A percentile compares a stretch with the other conserved stretches of the same genome.
Evolutionary conservation across 2,329 filamentous ascomycete genomes (phyloP).

Genomic region (Sporothrix sp.): DNA sequence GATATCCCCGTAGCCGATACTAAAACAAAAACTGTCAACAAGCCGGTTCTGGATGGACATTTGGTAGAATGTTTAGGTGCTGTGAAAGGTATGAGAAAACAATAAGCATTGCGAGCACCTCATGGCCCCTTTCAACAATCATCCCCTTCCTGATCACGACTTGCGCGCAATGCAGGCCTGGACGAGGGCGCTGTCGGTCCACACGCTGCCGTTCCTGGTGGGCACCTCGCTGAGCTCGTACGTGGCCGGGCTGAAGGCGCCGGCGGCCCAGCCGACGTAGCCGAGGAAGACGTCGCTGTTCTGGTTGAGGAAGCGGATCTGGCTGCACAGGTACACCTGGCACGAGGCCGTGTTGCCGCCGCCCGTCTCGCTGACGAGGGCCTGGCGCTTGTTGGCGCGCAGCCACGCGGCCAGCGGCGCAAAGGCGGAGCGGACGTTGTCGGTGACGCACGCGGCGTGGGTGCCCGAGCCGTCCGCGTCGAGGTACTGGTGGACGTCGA

Average conservation of each 20-base stretch:
- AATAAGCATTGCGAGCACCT: too few species aligned
- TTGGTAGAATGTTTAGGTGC: too few species aligned
- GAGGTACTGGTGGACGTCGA: conserved; percentile 53
- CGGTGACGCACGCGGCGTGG: conserved; percentile 40
- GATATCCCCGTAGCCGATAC: too few species aligned
- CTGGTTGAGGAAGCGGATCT: conserved; percentile 25
- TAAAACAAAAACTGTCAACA: too few species aligned
- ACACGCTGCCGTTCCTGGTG: conserved; percentile 19
- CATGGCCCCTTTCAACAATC: too few species aligned
- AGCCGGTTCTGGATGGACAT: too few species aligned
- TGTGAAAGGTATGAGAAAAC: too few species aligned
- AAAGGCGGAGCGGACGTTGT: conserved; percentile 34
- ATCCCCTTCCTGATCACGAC: too few species aligned
- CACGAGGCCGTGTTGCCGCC: conserved; percentile 29
- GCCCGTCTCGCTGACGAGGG: conserved; percentile 29
- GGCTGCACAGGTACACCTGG: conserved; percentile 24
- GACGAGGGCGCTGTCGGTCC: conserved; percentile 15
- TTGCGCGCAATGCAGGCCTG: conserved; percentile 13
- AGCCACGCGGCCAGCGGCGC: conserved; percentile 27
- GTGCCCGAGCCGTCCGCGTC: conserved; percentile 48
- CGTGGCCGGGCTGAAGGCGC: conserved; percentile 18
- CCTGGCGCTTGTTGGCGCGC: conserved; percentile 25
- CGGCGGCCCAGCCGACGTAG: conserved; percentile 22
- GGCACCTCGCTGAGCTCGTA: conserved; percentile 23
- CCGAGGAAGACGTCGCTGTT: conserved; percentile 24